Base-by-base conservation (phyloP, 768 basidiomycete species). In the Amyloporia xantha region DNA sequence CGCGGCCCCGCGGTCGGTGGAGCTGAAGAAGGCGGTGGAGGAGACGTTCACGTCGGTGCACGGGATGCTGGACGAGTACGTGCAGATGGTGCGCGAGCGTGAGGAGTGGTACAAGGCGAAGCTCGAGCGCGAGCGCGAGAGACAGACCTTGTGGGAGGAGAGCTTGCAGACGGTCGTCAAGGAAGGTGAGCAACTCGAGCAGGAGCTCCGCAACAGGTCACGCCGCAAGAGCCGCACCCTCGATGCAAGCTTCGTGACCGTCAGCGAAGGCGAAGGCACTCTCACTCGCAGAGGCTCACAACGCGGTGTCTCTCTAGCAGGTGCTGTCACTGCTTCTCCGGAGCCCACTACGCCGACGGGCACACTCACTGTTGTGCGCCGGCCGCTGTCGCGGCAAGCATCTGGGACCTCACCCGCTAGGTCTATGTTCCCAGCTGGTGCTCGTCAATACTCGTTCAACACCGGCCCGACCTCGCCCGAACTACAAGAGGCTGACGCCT, bases 141-240 rank as follows among this genome's bases (percentile, higher is more conserved):
- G 82, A 21, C 81, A 82, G 59, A 69, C 61, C 10, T 71, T 92
- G 23, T 97, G 94, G 94, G 93, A 95, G 66, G 85, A 91, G 67
- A 94, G 88, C 63, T 65, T 97, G 59, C 81, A 84, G 47, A 79
- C 81, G 1, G 91, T 94, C 6, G 92, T 93, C 1, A 74, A 76
- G 48, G 90, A 95, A 63, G 91, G 92, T 13, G 90, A 91, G 59
- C 75, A 72, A 9, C 74, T 94, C 19, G 94, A 98, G 69, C 68
- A 69, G 49, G 91, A 95, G 65, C 71, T 98, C 48, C 74, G 80
- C 52, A 72, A 68, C 53, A 68, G 80, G 45, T 79, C 79, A 57
- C 78, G 68, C 64, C 71, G 81, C 44, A 78, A 81, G 44, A 85
- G 81, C 59, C 67, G 75, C 39, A 53, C 64, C 17, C 46, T 58